phyloP scores from a whole-genome alignment of 1,139 yeast species.

The Debaryomyces sp. region DNA sequence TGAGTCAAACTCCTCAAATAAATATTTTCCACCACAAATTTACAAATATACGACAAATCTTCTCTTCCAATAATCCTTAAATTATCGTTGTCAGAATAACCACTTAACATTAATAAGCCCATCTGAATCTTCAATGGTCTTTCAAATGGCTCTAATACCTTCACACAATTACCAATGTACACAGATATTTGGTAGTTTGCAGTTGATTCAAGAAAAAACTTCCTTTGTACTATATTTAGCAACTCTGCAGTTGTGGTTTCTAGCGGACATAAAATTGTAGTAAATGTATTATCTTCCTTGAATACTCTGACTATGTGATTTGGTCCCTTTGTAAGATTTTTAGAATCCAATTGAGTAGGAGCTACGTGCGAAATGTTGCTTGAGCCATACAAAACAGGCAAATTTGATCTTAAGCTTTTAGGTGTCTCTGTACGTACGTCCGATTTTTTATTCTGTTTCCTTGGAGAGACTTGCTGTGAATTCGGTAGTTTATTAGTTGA shows the following conservation, averaged over 20 bases:
- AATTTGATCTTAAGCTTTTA: conserved; percentile 10
- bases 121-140: conserved; percentile 79
- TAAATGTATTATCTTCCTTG: conserved; percentile 79
- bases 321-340: conserved; percentile 29
- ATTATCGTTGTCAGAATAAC: conserved; percentile 76
- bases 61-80: conserved; percentile 82
- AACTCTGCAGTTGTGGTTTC: conserved; percentile 80
- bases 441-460: conserved; percentile 6
- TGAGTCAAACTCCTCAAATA: conserved; percentile 68
- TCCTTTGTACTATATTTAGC: conserved; percentile 65
- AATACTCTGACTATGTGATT: conserved; percentile 68
- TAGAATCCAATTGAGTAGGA: conserved; percentile 19
- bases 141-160: conserved; percentile 72
- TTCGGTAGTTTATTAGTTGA: neutral
- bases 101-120: conserved; percentile 72
- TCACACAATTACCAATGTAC: conserved; percentile 76
- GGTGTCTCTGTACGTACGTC: conserved; percentile 1
- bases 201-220: conserved; percentile 72
- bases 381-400: conserved; percentile 44
- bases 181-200: conserved; percentile 80
- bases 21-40: conserved; percentile 77
- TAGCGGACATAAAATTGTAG: conserved; percentile 73
- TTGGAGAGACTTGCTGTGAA: conserved; percentile 4
- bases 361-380: conserved; percentile 30
- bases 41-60: conserved; percentile 83